Evolutionary conservation across 2,329 filamentous ascomycete genomes (phyloP).

Genomic region (Hypoxylon sp.): DNA sequence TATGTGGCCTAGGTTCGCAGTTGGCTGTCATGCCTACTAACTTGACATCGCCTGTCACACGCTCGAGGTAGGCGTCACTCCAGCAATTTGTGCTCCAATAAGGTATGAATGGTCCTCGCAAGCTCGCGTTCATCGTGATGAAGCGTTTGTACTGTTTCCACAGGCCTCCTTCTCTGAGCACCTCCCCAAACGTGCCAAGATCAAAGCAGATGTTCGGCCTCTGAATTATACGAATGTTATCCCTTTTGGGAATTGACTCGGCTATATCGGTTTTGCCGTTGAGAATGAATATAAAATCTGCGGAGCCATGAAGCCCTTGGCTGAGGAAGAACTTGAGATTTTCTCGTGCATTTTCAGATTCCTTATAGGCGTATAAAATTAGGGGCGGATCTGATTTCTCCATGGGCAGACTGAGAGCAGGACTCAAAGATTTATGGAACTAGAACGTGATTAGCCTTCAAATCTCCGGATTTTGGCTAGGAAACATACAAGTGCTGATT

Average conservation of each 20-base stretch:
- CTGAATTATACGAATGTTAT: slow-evolving; percentile 54
- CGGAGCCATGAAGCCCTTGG: slow-evolving; percentile 56
- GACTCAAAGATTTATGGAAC: slow-evolving; percentile 8
- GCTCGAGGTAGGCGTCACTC: slow-evolving; percentile 55
- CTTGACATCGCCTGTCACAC: slow-evolving; percentile 53
- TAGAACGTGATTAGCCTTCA: slow-evolving; percentile 6
- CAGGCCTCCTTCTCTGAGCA: slow-evolving; percentile 53
- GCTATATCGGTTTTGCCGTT: slow-evolving; percentile 55
- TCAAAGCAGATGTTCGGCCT: slow-evolving; percentile 58
- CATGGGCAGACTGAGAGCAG: neutral
- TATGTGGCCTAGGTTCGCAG: slow-evolving; percentile 55
- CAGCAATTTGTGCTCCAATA: slow-evolving; percentile 56
- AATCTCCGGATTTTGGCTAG: neutral
- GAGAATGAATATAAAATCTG: slow-evolving; percentile 60
- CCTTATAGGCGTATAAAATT: slow-evolving; percentile 57
- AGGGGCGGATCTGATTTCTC: slow-evolving; percentile 45
- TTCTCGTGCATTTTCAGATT: slow-evolving; percentile 53
- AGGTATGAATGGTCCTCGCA: slow-evolving; percentile 58
- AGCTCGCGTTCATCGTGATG: slow-evolving; percentile 57
- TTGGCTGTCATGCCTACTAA: slow-evolving; percentile 58
- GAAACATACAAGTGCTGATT: slow-evolving; percentile 2
- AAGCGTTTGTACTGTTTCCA: slow-evolving; percentile 57
- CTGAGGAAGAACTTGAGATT: slow-evolving; percentile 57
- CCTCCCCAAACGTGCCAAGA: slow-evolving; percentile 57
- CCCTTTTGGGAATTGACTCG: slow-evolving; percentile 48